Percentiles rank a stretch among this genome's conserved stretches.
Evolutionary conservation across 2,329 filamentous ascomycete species (phyloP).

Genomic region (Cladophialophora exuberans): DNA sequence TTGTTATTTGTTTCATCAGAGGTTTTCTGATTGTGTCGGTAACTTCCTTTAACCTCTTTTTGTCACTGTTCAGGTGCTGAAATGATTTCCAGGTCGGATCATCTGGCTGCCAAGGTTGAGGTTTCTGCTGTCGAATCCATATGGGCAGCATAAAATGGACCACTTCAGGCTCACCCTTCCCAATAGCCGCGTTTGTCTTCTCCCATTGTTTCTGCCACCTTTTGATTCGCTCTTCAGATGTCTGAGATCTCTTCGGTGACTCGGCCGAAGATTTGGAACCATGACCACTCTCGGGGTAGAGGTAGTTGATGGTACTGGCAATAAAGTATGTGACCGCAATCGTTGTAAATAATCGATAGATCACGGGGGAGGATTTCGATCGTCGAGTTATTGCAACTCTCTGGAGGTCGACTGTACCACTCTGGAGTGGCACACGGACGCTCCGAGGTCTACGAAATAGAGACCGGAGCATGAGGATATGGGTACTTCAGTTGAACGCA

Average conservation of each 20-base stretch:
- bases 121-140: slow-evolving; percentile 27
- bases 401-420: slow-evolving; percentile 25
- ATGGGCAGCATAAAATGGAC: slow-evolving; percentile 28
- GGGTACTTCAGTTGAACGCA: slow-evolving; percentile 15
- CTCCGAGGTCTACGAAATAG: slow-evolving; percentile 31
- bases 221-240: background rate
- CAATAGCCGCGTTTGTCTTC: background rate
- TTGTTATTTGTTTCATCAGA: slow-evolving; percentile 6
- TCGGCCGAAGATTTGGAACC: background rate
- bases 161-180: background rate
- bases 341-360: slow-evolving; percentile 28
- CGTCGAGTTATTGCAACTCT: slow-evolving; percentile 28
- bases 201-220: slow-evolving; percentile 9
- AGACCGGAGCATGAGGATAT: slow-evolving; percentile 30
- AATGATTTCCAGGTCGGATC: slow-evolving; percentile 32
- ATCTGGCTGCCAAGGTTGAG: slow-evolving; percentile 16
- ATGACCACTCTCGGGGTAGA: slow-evolving; percentile 9
- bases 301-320: slow-evolving; percentile 18
- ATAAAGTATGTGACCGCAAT: slow-evolving; percentile 28
- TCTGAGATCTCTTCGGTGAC: background rate
- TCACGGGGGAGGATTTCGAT: slow-evolving; percentile 20
- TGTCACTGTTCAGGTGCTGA: slow-evolving; percentile 26
- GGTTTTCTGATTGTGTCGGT: slow-evolving; percentile 15
- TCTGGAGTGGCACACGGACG: slow-evolving; percentile 31
- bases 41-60: slow-evolving; percentile 25